phyloP scores from a whole-genome alignment of 805 yeast species.

The Nakazawaea wickerhamii region DNA sequence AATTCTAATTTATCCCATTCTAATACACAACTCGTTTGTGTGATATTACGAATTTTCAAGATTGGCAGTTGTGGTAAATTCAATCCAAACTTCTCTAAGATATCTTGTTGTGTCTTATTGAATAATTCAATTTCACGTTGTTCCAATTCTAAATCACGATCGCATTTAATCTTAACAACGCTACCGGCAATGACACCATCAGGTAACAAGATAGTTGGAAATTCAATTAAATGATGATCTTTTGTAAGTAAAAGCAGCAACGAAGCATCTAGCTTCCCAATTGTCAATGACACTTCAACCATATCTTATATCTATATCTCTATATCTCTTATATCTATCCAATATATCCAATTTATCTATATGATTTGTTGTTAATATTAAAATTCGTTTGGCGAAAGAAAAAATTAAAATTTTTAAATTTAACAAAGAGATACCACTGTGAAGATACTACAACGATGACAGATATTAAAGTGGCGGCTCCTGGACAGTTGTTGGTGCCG shows the following conservation, averaged over 20 bases:
- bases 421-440: not conserved
- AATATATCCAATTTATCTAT: not conserved
- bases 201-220: conserved; percentile 91
- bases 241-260: conserved; percentile 84
- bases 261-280: conserved; percentile 94
- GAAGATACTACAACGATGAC: not conserved
- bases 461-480: conserved; percentile 55
- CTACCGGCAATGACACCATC: conserved; percentile 90
- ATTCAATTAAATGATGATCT: conserved; percentile 89
- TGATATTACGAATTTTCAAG: conserved; percentile 65
- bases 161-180: conserved; percentile 79
- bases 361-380: conserved; percentile 1
- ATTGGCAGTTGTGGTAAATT: conserved; percentile 67
- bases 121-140: conserved; percentile 52
- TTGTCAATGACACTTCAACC: conserved; percentile 91
- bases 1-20: conserved; percentile 88
- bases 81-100: conserved; percentile 66
- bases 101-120: conserved; percentile 63
- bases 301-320: conserved; percentile 31
- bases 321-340: not conserved
- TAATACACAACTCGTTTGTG: conserved; percentile 91
- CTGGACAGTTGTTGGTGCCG: conserved; percentile 78
- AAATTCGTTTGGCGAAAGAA: not conserved
- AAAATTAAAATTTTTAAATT: not conserved
- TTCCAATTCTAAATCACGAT: conserved; percentile 68